phyloP scores from a whole-genome alignment of 495 filamentous ascomycete species.

The Trypethelium eluteriae region DNA sequence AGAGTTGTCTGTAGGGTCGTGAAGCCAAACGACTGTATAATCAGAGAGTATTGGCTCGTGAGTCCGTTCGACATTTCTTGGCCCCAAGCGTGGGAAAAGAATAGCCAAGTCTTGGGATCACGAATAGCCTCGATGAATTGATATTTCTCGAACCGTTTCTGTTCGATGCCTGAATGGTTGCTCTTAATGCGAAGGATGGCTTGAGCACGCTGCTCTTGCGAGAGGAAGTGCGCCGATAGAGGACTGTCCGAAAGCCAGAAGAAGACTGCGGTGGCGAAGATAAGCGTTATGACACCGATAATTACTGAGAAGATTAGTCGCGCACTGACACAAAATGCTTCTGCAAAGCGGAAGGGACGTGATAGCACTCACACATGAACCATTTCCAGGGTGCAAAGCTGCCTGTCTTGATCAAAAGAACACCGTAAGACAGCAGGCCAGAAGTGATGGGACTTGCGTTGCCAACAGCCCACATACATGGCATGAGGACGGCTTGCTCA shows the following conservation, averaged over 20 bases:
- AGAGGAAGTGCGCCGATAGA: slow-evolving; percentile 15
- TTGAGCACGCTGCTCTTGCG: slow-evolving; percentile 12
- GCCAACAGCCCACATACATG: slow-evolving; percentile 40
- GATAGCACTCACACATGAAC: slow-evolving; percentile 33
- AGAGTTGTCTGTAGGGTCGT: slow-evolving; percentile 38
- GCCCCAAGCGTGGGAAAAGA: slow-evolving; percentile 39
- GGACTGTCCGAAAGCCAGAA: slow-evolving; percentile 15
- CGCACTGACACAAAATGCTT: neutral
- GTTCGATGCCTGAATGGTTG: slow-evolving; percentile 15
- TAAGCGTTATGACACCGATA: slow-evolving; percentile 11
- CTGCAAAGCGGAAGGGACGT: neutral
- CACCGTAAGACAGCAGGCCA: slow-evolving; percentile 39
- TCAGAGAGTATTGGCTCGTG: slow-evolving; percentile 41
- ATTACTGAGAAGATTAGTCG: slow-evolving; percentile 7
- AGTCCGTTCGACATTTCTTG: slow-evolving; percentile 42
- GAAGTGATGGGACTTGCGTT: slow-evolving; percentile 41
- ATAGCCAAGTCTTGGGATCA: slow-evolving; percentile 33
- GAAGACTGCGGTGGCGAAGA: slow-evolving; percentile 15
- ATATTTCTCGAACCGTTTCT: slow-evolving; percentile 19
- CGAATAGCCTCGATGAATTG: slow-evolving; percentile 32
- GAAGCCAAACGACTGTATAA: slow-evolving; percentile 41
- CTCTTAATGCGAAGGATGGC: slow-evolving; percentile 13
- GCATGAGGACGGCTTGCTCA: slow-evolving; percentile 40
- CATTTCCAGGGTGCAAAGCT: slow-evolving; percentile 39
- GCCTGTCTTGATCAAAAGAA: slow-evolving; percentile 39